Evolutionary conservation across 129 eudicot genomes (phyloP), one percentile per base, ranked within the genome.

Genomic region (Tagetes patula): DNA sequence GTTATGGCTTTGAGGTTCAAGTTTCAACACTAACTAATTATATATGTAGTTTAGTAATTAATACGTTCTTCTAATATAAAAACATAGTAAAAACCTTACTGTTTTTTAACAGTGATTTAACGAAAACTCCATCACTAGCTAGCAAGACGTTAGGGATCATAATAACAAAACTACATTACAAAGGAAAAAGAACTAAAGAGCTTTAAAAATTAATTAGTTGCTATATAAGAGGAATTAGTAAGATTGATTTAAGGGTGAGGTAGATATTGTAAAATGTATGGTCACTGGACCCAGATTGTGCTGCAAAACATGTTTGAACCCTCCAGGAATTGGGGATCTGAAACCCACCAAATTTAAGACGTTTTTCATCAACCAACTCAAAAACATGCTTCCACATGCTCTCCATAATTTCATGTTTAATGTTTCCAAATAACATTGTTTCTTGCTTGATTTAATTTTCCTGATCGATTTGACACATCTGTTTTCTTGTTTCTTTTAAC

Each of bases 251-350:
- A 46, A 46, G 50, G 50, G 50, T 46, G 9, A 46, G 42, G 30
- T 67, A 42, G 32, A 12, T 9, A 56, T 67, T 55, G 30, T 20
- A 20, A 1, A 11, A 10, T 67, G 72, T 14, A 45, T 45, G 32
- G 27, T 48, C 41, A 10, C 41, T 49, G 61, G 73, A 36, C 47
- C 73, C 62, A 12, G 13, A 36, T n/a, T 37, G 62, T 38, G 70
- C 54, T 14, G 6, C n/a, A 10, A 67, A 67, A 53, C 47, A 70
- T 80, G 67, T 80, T 63, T 56, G 48, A 27, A 50, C 66, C 78
- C 69, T 72, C 74, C 78, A 65, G 67, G 71, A 74, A 62, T 45
- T 40, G 69, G 74, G 77, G 72, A 70, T 71, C 71, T 52, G 30
- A 6, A 52, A 14, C 58, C 58, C 31, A 52, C 58, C 58, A 52